These are phyloP conservation scores for Cucurbita argyrosperma DNA, from an alignment of 306 rosid genomes.

Conservation along the genomic window DNA sequence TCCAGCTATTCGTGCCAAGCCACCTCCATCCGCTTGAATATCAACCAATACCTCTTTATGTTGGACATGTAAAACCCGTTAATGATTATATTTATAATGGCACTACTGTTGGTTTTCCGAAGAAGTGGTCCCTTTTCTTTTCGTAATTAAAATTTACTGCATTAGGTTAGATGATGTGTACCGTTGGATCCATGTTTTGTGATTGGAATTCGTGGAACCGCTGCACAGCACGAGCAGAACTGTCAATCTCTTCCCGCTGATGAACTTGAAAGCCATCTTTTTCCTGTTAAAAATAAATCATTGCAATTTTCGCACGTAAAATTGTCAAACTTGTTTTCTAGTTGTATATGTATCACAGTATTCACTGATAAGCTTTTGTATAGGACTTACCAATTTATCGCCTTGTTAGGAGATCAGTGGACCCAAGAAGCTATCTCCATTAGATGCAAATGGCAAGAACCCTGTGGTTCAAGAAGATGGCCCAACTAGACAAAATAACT, in stretches of 20 bases:
- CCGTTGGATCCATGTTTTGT: neutral
- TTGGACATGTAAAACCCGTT: neutral
- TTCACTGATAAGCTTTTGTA: neutral
- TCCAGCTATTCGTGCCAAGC: conserved; percentile 50
- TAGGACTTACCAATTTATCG: neutral
- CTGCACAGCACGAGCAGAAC: neutral
- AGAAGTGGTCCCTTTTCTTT: neutral
- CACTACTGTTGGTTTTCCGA: neutral
- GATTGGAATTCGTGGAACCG: neutral
- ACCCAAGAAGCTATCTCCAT: neutral
- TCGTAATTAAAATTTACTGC: neutral
- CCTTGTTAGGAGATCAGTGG: neutral
- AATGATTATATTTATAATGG: neutral
- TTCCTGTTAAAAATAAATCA: neutral
- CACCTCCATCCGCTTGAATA: conserved; percentile 12
- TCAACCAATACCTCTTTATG: neutral
- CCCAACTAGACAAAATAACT: neutral
- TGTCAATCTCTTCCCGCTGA: neutral
- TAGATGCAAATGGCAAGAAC: neutral
- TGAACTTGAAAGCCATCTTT: neutral
- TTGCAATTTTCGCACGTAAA: neutral
- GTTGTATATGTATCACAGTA: neutral
- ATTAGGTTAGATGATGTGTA: neutral
- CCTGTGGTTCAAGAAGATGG: neutral
- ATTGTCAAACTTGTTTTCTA: neutral